These are phyloP conservation scores for Scalesia atractyloides DNA, from an alignment of 129 eudicot species.

Conservation along the genomic window DNA sequence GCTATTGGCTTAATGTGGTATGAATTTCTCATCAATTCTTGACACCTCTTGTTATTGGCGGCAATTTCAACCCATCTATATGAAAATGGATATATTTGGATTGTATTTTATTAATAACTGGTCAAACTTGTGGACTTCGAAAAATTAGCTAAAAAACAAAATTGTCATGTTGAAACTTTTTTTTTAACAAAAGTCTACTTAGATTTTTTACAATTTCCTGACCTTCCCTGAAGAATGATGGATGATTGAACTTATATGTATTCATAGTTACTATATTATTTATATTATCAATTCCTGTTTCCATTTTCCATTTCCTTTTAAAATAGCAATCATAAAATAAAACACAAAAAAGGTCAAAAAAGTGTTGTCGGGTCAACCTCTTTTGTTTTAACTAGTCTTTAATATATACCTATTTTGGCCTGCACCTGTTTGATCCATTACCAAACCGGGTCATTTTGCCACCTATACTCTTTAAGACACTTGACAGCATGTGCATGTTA, in stretches of 20 bases:
- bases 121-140: neutral
- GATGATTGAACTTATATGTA: neutral
- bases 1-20: slow-evolving; percentile 86
- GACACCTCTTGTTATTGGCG: neutral
- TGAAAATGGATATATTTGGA: neutral
- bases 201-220: neutral
- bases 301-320: no score
- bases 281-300: no score
- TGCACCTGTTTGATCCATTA: neutral
- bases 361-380: neutral
- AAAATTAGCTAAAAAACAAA: neutral
- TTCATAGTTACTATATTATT: neutral
- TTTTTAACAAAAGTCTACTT: neutral
- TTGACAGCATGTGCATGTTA: neutral
- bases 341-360: neutral
- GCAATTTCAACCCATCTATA: neutral
- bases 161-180: neutral
- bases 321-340: no score
- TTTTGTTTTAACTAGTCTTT: neutral
- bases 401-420: neutral
- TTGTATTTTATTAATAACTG: neutral
- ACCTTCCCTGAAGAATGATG: neutral
- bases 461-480: neutral
- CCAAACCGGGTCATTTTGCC: neutral
- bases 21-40: slow-evolving; percentile 10